Evolutionary conservation across 1,139 yeast genomes (phyloP), one percentile per base, ranked within the genome.

Genomic region (Lodderomyces orthopsilosis): DNA sequence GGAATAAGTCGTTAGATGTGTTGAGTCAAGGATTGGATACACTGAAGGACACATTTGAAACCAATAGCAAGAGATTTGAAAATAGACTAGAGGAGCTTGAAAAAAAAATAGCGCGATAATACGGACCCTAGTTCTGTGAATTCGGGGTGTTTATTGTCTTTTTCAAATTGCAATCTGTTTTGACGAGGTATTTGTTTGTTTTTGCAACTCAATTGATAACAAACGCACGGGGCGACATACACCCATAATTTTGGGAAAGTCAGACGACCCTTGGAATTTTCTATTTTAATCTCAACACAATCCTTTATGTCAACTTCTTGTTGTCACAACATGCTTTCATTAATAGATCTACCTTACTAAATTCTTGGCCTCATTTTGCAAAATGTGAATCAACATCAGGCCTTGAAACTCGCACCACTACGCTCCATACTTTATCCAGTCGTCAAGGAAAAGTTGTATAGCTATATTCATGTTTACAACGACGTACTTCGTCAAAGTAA

Each of bases 1-100:
- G 77, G 87, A 67, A 67, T 38, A 49, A 54, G 6, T 58, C 71
- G 1, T 53, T 80, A n/a, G 51, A 54, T 1, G 44, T 42, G 1
- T 51, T 82, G 35, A 74, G 74, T 42, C 21, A 40, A 41, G 3
- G 69, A 70, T 43, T 37, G 37, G 36, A 26, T n/a, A 8, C 7
- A 5, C 17, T 23, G 27, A 52, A 81, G 13, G 65, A 62, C 12
- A 52, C 51, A 2, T 51, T 49, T 38, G 51, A 46, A 6, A 40
- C 42, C 9, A 37, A 40, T 35, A 56, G 60, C 28, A 53, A 48
- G 3, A 28, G 21, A 22, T 40, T 54, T 13, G 35, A 15, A 7
- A 23, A 23, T 2, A 30, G 37, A 13, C 13, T 35, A n/a, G 37
- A n/a, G 2, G 24, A 14, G 12, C 15, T 22, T 34, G 26, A 19